phyloP scores from a whole-genome alignment of 257 asterid species.

The Nemophila menziesii region DNA sequence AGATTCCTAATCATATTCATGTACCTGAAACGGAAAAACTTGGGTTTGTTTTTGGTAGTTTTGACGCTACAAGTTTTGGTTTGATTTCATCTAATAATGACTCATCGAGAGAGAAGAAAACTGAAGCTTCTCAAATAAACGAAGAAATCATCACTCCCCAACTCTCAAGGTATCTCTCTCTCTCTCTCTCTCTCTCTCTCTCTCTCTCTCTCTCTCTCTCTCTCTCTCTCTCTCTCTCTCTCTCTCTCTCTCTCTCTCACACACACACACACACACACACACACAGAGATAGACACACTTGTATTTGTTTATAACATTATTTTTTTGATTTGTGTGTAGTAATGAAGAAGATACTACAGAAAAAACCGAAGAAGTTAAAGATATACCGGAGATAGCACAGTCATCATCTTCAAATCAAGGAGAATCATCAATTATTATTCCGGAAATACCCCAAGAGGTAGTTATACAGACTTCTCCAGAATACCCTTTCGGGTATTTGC shows the following conservation, averaged over 20 bases:
- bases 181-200: constrained; percentile 9
- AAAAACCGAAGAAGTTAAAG: too few species aligned
- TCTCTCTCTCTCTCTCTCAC: too few species aligned
- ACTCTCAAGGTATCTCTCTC: constrained; percentile 42
- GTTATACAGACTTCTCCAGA: constrained; percentile 51
- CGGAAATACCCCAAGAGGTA: too few species aligned
- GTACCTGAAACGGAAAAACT: constrained; percentile 77
- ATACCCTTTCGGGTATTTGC: constrained; percentile 48
- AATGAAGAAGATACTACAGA: too few species aligned
- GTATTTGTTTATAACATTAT: too few species aligned
- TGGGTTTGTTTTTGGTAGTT: constrained; percentile 92
- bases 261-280: too few species aligned
- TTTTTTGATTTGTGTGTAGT: too few species aligned
- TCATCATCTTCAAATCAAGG: too few species aligned
- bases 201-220: neutral
- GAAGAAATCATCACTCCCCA: constrained; percentile 53
- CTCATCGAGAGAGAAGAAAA: constrained; percentile 30
- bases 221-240: too few species aligned
- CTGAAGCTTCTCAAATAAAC: constrained; percentile 44
- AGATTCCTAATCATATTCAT: constrained; percentile 76
- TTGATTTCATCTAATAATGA: constrained; percentile 34
- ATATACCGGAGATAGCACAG: too few species aligned
- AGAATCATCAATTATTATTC: too few species aligned
- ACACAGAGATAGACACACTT: too few species aligned
- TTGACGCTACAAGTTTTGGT: constrained; percentile 59